Percentiles rank a stretch among this genome's conserved stretches.
phyloP scores from a whole-genome alignment of 192 early-diverging fungal genomes.

The Lunasporangiospora selenospora region DNA sequence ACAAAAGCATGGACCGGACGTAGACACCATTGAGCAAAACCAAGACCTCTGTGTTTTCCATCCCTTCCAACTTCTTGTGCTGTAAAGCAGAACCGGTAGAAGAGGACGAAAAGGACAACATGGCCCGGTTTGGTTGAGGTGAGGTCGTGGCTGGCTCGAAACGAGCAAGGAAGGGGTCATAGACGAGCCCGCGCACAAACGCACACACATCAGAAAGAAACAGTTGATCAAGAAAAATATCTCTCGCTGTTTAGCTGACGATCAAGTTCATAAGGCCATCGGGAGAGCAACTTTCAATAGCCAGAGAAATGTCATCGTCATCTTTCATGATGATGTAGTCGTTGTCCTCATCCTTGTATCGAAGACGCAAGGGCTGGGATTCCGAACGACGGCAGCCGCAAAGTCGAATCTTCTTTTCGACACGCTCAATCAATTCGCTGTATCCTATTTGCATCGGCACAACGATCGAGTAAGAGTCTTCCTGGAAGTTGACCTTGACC shows the following conservation, averaged over 20 bases:
- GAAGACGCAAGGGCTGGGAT: conserved; percentile 65
- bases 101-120: too few species aligned
- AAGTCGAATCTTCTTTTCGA: conserved; percentile 86
- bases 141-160: too few species aligned
- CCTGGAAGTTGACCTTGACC: conserved; percentile 83
- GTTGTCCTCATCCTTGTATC: conserved; percentile 90
- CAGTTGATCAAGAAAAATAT: too few species aligned
- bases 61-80: too few species aligned
- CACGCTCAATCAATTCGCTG: conserved; percentile 71
- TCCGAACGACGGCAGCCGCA: conserved; percentile 62
- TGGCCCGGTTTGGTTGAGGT: too few species aligned
- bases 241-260: conserved; percentile 28
- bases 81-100: too few species aligned
- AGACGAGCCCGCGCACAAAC: too few species aligned
- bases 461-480: conserved; percentile 84
- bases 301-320: conserved; percentile 88
- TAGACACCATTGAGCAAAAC: too few species aligned
- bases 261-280: conserved; percentile 49
- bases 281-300: conserved; percentile 67
- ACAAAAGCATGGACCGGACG: too few species aligned
- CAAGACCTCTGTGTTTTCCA: too few species aligned
- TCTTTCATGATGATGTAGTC: conserved; percentile 82
- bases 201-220: too few species aligned
- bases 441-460: conserved; percentile 72
- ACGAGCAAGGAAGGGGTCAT: too few species aligned